Percentiles rank a stretch among this genome's conserved stretches.
Evolutionary conservation across 148 eudicot genomes (phyloP).

Genomic region (Polygonum aviculare): DNA sequence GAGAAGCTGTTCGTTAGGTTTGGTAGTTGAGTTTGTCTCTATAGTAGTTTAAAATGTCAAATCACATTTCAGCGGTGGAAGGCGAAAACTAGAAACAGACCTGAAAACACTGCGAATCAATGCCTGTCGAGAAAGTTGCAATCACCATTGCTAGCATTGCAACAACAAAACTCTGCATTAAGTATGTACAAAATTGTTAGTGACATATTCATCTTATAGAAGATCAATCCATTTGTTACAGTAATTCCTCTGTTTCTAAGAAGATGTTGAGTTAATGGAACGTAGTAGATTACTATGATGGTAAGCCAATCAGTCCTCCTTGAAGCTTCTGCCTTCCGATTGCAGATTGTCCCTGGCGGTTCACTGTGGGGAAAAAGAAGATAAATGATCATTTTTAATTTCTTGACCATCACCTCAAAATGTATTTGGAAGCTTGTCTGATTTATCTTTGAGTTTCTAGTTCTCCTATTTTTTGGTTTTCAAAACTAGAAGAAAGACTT

Average conservation of each 20-base stretch:
- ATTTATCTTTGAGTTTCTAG: too few relatives aligned
- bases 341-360: slow-evolving; percentile 62
- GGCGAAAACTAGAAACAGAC: slow-evolving; percentile 17
- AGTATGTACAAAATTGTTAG: neutral
- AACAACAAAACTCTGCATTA: slow-evolving; percentile 63
- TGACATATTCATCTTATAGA: neutral
- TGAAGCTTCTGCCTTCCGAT: slow-evolving; percentile 46
- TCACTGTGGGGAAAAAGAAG: slow-evolving; percentile 35
- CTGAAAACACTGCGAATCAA: slow-evolving; percentile 88
- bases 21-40: neutral
- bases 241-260: neutral
- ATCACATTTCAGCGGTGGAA: neutral
- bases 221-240: neutral
- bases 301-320: slow-evolving; percentile 57
- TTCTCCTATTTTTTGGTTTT: too few relatives aligned
- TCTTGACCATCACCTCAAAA: neutral
- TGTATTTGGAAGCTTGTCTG: too few relatives aligned
- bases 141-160: slow-evolving; percentile 73
- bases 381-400: neutral
- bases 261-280: neutral
- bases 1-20: neutral
- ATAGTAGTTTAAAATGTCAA: neutral
- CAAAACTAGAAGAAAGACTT: too few relatives aligned
- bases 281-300: slow-evolving; percentile 47
- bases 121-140: slow-evolving; percentile 87